These are phyloP conservation scores for Cladobotryum protrusum DNA, from an alignment of 2,329 filamentous ascomycete genomes.

Conservation along the genomic window DNA sequence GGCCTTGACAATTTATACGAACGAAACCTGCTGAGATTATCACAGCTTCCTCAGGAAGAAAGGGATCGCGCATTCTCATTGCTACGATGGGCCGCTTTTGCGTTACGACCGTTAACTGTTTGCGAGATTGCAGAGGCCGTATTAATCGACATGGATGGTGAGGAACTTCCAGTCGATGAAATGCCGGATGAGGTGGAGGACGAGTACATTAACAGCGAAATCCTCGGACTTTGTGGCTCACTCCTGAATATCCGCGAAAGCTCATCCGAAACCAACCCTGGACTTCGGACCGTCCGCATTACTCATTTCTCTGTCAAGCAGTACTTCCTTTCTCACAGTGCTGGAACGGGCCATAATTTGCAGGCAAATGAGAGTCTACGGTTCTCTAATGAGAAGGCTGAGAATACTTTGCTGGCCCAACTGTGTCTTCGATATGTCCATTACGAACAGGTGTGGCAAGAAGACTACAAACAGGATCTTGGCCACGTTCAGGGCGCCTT, in stretches of 20 bases:
- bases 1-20: slow-evolving; percentile 26
- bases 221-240: slow-evolving; percentile 23
- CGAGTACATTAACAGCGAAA: slow-evolving; percentile 23
- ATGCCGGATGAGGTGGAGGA: slow-evolving; percentile 22
- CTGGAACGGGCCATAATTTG: background rate
- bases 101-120: slow-evolving; percentile 16
- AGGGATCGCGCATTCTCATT: slow-evolving; percentile 21
- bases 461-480: background rate
- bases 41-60: slow-evolving; percentile 3
- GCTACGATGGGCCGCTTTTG: slow-evolving; percentile 25
- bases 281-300: slow-evolving; percentile 8
- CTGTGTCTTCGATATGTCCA: slow-evolving; percentile 4
- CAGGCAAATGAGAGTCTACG: slow-evolving; percentile 1
- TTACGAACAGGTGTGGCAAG: background rate
- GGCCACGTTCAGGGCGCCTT: background rate
- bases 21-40: slow-evolving; percentile 23
- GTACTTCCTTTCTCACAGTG: slow-evolving; percentile 12
- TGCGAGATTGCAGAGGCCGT: slow-evolving; percentile 20
- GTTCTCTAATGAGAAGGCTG: background rate
- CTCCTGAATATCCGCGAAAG: slow-evolving; percentile 22
- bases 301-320: slow-evolving; percentile 18
- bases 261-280: accelerated
- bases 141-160: slow-evolving; percentile 15
- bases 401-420: background rate
- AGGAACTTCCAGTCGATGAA: slow-evolving; percentile 18